Conservation (phyloP, 495 filamentous ascomycete genomes). For the Aspergillus kassunensis region DNA sequence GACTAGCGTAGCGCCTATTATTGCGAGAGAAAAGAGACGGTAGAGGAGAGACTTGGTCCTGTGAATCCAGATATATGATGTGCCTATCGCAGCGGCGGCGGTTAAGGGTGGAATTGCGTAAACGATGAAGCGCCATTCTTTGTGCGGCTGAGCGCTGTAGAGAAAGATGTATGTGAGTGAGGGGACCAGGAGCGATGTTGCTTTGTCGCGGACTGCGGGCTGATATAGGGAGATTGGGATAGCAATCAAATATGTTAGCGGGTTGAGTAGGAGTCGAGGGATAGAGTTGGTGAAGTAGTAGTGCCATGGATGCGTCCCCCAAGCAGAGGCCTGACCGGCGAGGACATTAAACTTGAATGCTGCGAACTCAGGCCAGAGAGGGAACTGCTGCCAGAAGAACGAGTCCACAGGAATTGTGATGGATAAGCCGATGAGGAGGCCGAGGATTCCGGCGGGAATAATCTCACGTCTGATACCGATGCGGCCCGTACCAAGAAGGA, state of each 20-base stretch:
- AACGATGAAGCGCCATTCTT: slow-evolving; percentile 94
- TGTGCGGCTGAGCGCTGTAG: slow-evolving; percentile 87
- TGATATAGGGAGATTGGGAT: slow-evolving; percentile 62
- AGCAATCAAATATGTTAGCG: slow-evolving; percentile 55
- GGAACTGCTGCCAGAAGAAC: slow-evolving; percentile 79
- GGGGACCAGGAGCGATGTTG: slow-evolving; percentile 58
- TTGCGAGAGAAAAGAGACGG: slow-evolving; percentile 48
- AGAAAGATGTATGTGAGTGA: slow-evolving; percentile 66
- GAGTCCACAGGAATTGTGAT: slow-evolving; percentile 75
- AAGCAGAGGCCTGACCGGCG: slow-evolving; percentile 62
- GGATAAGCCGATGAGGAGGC: slow-evolving; percentile 57
- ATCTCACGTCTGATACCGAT: slow-evolving; percentile 54
- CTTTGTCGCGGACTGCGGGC: slow-evolving; percentile 42
- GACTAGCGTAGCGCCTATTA: slow-evolving; percentile 54
- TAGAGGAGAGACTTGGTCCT: slow-evolving; percentile 56
- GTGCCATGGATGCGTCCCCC: slow-evolving; percentile 81
- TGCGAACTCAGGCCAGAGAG: slow-evolving; percentile 85
- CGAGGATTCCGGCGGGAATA: slow-evolving; percentile 63
- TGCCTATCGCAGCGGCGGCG: slow-evolving; percentile 68
- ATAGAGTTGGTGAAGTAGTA: slow-evolving; percentile 83
- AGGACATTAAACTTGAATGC: slow-evolving; percentile 92
- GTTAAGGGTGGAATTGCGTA: slow-evolving; percentile 82
- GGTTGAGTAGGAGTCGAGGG: slow-evolving; percentile 81
- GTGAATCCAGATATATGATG: slow-evolving; percentile 68
- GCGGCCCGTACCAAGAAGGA: slow-evolving; percentile 51